Evolutionary conservation across 2,329 filamentous ascomycete species (phyloP), one percentile per base, ranked within the genome.

Genomic region (Aphanoascus verrucosus): DNA sequence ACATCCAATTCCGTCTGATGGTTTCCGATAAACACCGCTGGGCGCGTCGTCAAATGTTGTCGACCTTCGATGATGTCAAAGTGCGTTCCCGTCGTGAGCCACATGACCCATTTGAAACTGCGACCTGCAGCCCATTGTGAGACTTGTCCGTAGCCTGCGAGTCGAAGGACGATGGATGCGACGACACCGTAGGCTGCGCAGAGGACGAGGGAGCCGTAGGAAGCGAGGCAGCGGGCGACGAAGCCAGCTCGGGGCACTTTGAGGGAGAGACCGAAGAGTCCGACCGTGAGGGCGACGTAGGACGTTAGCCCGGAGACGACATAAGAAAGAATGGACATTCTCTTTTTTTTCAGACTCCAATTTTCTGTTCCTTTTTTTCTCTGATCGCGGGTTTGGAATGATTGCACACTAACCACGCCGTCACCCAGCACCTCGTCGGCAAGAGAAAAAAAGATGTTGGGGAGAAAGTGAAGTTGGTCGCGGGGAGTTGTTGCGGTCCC

Each of bases 1-100:
- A 98, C 86, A 66, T 98, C 93, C 60, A 98, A 81, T 73, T 97
- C 93, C 19, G 86, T 88, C 77, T 98, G 93, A 73, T 98, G 93
- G 72, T 97, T 97, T 40, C 86, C 86, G 61, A 98, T 77, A 64
- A 98, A 90, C 54, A 98, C 86, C 54, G 88, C 90, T 0, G 93
- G 93, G 49, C 91, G 81, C 8, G 76, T 83, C 45, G 73, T 72
- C 55, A 90, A 79, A 61, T 83, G 67, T 59, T 82, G 70, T 56
- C 81, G 64, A 11, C 90, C 88, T 43, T 84, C 78, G 48, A 95
- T 72, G 57, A 77, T 70, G 40, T 80, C 76, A 66, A 97, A 96
- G 55, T 76, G 79, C 47, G 96, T 77, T 56, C 91, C 91, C 0
- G 88, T 89, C 46, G 81, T 78, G 44, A 78, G 69, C 61, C 77